A percentile compares a stretch with the other conserved stretches of the same genome.
Conservation (phyloP, 1,284 basidiomycete species). For the Austroboletus niveus region DNA sequence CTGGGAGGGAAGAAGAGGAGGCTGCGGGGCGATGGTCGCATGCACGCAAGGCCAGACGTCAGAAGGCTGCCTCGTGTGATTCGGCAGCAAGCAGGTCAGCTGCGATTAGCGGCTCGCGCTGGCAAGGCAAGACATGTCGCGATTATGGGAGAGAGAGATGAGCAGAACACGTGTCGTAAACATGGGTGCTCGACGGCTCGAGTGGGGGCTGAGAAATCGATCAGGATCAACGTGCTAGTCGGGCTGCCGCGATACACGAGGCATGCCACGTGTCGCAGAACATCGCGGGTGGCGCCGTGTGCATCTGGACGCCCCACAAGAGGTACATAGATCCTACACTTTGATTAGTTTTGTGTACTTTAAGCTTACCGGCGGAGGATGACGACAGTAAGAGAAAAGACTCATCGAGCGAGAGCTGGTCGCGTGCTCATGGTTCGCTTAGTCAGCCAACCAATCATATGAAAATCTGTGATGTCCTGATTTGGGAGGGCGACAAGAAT, state of each 20-base stretch:
- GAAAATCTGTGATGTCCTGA: conserved; percentile 16
- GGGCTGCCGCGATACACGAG: conserved; percentile 25
- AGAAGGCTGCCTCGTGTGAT: conserved; percentile 23
- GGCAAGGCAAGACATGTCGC: conserved; percentile 9
- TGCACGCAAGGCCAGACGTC: conserved; percentile 8
- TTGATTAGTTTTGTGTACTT: not conserved
- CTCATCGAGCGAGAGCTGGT: not conserved
- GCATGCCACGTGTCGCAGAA: conserved; percentile 16
- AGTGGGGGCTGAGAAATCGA: conserved; percentile 10
- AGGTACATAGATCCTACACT: not conserved
- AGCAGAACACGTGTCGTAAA: conserved; percentile 23
- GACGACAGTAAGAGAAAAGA: not conserved
- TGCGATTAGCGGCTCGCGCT: conserved; percentile 11
- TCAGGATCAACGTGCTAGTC: conserved; percentile 16
- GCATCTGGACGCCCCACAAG: not conserved
- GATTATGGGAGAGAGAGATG: conserved; percentile 11
- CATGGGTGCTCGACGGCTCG: conserved; percentile 12
- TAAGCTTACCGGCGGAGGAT: not conserved
- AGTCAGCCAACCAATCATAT: conserved; percentile 34
- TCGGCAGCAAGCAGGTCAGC: conserved; percentile 19
- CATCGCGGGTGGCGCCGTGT: not conserved
- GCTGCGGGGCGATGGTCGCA: conserved; percentile 2
- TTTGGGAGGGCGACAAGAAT: conserved; percentile 8
- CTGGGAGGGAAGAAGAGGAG: conserved; percentile 1
- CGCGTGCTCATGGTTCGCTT: conserved; percentile 16